These are phyloP conservation scores for Sphaerulina populicola DNA, from an alignment of 2,329 filamentous ascomycete genomes.

Conservation along the genomic window DNA sequence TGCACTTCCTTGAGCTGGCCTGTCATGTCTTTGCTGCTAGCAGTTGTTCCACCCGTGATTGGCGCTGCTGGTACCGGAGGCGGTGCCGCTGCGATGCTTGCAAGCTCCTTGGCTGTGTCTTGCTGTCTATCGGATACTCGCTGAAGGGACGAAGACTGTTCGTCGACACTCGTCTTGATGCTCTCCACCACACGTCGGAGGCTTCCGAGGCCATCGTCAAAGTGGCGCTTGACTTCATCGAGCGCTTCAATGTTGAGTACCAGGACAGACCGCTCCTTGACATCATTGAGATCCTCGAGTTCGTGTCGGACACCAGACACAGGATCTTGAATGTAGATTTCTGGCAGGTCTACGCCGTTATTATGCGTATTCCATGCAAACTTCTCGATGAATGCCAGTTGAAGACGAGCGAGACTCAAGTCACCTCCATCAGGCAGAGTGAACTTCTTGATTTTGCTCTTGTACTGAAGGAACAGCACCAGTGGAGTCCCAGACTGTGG, in stretches of 20 bases:
- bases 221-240: conserved; percentile 92
- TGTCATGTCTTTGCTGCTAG: conserved; percentile 36
- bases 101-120: conserved; percentile 80
- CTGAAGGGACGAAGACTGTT: conserved; percentile 73
- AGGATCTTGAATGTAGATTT: conserved; percentile 96
- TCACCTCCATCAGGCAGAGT: conserved; percentile 77
- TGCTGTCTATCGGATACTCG: conserved; percentile 84
- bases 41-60: conserved; percentile 26
- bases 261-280: conserved; percentile 92
- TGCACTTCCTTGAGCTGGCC: conserved; percentile 71
- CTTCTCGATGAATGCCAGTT: conserved; percentile 96
- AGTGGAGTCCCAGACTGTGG: conserved; percentile 76
- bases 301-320: conserved; percentile 95
- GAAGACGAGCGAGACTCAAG: conserved; percentile 76
- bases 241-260: conserved; percentile 87
- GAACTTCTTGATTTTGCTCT: conserved; percentile 94
- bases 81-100: conserved; percentile 51
- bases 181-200: conserved; percentile 77
- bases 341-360: conserved; percentile 83
- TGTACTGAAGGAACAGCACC: conserved; percentile 91
- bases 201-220: conserved; percentile 80
- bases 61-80: conserved; percentile 30
- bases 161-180: conserved; percentile 72
- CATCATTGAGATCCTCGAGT: conserved; percentile 81
- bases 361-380: conserved; percentile 98